Conservation (phyloP, 495 filamentous ascomycete genomes). For the Lophiostoma macrostomum region DNA sequence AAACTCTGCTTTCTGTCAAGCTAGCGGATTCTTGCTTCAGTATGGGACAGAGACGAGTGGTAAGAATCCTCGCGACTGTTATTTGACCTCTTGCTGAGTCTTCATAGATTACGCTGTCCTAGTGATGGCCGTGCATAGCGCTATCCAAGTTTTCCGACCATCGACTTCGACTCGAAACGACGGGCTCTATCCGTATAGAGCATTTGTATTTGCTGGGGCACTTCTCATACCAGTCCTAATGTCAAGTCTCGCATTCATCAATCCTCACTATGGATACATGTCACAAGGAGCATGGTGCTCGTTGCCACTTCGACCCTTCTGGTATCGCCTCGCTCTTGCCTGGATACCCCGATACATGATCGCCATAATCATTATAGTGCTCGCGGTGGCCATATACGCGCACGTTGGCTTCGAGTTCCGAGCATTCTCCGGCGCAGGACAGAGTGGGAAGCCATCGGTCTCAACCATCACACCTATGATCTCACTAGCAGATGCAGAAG, state of each 20-base stretch:
- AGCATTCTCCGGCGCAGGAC: background rate
- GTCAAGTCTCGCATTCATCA: constrained; percentile 63
- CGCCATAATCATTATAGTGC: constrained; percentile 55
- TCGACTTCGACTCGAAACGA: constrained; percentile 40
- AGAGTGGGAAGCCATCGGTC: constrained; percentile 3
- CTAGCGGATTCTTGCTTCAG: constrained; percentile 62
- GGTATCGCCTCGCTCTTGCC: constrained; percentile 62
- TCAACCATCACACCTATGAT: constrained; percentile 5
- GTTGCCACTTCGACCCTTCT: constrained; percentile 57
- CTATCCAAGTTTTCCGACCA: constrained; percentile 63
- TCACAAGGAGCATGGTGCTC: constrained; percentile 64
- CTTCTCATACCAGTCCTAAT: constrained; percentile 55
- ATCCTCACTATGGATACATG: constrained; percentile 51
- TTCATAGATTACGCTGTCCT: constrained; percentile 61
- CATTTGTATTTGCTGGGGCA: constrained; percentile 53
- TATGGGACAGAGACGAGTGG: constrained; percentile 64
- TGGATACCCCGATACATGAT: constrained; percentile 75
- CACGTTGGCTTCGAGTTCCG: constrained; percentile 55
- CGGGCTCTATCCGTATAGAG: constrained; percentile 66
- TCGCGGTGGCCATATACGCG: constrained; percentile 66
- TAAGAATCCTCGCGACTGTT: constrained; percentile 30
- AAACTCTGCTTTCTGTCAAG: constrained; percentile 60
- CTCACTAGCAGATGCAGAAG: background rate
- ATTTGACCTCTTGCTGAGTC: background rate
- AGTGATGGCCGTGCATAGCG: constrained; percentile 68